Evolutionary conservation across 306 rosid genomes (phyloP).

Genomic region (Citrullus colocynthis): DNA sequence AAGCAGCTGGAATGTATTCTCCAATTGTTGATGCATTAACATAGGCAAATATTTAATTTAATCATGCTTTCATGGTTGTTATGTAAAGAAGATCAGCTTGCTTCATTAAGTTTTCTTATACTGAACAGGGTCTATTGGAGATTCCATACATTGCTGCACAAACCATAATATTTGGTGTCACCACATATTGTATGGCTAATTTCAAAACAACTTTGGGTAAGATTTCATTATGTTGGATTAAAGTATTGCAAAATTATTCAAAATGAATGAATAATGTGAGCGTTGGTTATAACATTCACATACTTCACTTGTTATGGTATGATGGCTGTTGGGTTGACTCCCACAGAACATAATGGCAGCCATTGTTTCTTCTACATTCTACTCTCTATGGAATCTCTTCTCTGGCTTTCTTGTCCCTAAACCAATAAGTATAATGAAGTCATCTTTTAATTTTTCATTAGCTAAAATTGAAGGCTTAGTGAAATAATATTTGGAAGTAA

Average conservation of each 20-base stretch:
- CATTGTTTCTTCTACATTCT: conserved; percentile 80
- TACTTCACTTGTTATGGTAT: conserved; percentile 92
- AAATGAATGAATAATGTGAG: too few species aligned
- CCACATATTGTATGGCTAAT: conserved; percentile 65
- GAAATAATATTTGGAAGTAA: conserved; percentile 37
- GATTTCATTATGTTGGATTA: background rate
- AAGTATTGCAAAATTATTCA: too few species aligned
- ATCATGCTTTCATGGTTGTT: too few species aligned
- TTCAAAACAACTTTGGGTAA: conserved; percentile 56
- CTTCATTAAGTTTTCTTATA: too few species aligned
- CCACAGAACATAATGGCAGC: conserved; percentile 66
- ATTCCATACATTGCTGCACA: conserved; percentile 58
- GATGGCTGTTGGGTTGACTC: conserved; percentile 85
- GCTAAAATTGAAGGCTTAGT: conserved; percentile 34
- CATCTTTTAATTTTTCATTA: too few species aligned
- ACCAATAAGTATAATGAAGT: conserved; percentile 31
- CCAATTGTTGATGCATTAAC: conserved; percentile 68
- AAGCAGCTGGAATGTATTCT: conserved; percentile 87
- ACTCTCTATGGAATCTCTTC: conserved; percentile 88
- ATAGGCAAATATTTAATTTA: conserved; percentile 27
- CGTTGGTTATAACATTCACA: conserved; percentile 36
- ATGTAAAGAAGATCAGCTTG: too few species aligned
- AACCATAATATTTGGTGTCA: conserved; percentile 53
- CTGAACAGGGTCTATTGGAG: conserved; percentile 63
- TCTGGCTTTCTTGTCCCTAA: conserved; percentile 85